Conservation (phyloP, 2,329 filamentous ascomycete genomes). For the Cytospora paraplurivora region DNA sequence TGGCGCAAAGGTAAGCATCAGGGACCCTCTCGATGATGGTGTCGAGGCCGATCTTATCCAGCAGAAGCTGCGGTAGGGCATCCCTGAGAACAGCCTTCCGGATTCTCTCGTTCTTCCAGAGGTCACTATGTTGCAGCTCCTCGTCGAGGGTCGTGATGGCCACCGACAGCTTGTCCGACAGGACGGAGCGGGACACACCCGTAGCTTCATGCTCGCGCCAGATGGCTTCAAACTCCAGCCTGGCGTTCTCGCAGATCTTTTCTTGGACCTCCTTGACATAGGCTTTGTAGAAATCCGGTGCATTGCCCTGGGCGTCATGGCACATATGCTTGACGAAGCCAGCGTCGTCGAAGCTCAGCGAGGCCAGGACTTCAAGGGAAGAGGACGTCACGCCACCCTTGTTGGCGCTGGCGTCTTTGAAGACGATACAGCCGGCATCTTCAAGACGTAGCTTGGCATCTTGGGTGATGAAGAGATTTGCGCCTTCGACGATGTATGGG, state of each 20-base stretch:
- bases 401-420: constrained; percentile 98
- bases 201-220: constrained; percentile 92
- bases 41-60: constrained; percentile 89
- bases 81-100: constrained; percentile 78
- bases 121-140: constrained; percentile 87
- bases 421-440: constrained; percentile 90
- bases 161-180: constrained; percentile 86
- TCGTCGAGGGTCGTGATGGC: constrained; percentile 97
- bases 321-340: constrained; percentile 95
- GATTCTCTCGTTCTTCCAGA: constrained; percentile 84
- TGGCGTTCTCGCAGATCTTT: constrained; percentile 87
- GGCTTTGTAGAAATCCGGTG: constrained; percentile 86
- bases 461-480: constrained; percentile 98
- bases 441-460: constrained; percentile 95
- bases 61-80: constrained; percentile 79
- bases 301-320: constrained; percentile 68
- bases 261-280: constrained; percentile 92
- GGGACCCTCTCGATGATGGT: constrained; percentile 86
- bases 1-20: constrained; percentile 87
- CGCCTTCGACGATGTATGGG: constrained; percentile 95
- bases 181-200: constrained; percentile 75
- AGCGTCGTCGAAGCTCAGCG: constrained; percentile 88
- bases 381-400: constrained; percentile 98
- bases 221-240: constrained; percentile 95
- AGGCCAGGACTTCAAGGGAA: constrained; percentile 92